These are phyloP conservation scores for Arthrobotrys megalospora DNA, from an alignment of 2,329 filamentous ascomycete genomes.

Conservation along the genomic window DNA sequence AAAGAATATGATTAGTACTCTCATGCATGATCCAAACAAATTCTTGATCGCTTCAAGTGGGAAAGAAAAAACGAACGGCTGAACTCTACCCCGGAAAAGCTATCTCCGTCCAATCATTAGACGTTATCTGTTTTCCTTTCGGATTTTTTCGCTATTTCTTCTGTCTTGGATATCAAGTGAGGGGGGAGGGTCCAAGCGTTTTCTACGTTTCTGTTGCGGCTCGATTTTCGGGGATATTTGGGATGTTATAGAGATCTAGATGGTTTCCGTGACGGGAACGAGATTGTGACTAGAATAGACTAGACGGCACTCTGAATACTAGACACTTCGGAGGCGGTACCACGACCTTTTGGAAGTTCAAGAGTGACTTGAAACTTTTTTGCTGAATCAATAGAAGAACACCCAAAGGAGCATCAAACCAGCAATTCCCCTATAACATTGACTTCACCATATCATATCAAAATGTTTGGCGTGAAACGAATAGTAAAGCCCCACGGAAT, in stretches of 20 bases:
- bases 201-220: background rate
- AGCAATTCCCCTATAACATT: no score
- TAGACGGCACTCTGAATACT: background rate
- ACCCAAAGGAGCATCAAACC: no score
- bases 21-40: background rate
- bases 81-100: background rate
- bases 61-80: background rate
- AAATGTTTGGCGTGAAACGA: slow-evolving; percentile 60
- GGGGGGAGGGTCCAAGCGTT: background rate
- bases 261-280: background rate
- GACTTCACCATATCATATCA: background rate
- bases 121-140: no score
- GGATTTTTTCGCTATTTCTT: no score
- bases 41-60: no score
- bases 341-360: background rate
- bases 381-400: background rate
- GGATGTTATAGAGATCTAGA: background rate
- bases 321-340: no score
- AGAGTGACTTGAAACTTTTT: background rate
- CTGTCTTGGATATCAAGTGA: no score
- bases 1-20: slow-evolving; percentile 1
- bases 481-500: slow-evolving; percentile 38
- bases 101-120: background rate
- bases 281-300: background rate
- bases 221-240: background rate